These are phyloP conservation scores for Musa troglodytarum DNA, from an alignment of 176 grass and related monocot genomes.

Conservation along the genomic window DNA sequence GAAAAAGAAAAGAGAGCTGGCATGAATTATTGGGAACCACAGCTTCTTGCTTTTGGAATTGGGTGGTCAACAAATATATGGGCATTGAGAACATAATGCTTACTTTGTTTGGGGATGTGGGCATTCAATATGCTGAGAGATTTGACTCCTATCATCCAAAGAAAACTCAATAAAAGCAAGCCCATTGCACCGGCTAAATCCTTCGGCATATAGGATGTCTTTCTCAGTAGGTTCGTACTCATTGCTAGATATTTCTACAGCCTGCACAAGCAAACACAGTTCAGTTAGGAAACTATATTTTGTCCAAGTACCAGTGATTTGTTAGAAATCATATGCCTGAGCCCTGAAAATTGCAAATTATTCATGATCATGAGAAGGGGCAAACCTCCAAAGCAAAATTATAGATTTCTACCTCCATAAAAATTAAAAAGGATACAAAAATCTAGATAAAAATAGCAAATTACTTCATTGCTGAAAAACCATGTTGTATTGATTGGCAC, in stretches of 20 bases:
- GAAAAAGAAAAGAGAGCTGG: no score
- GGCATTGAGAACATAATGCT: not conserved
- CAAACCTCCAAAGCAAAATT: not conserved
- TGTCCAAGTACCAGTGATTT: not conserved
- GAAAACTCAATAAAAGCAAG: constrained; percentile 23
- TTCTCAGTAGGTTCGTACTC: constrained; percentile 28
- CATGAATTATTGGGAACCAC: no score
- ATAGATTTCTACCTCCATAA: not conserved
- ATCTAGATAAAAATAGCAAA: not conserved
- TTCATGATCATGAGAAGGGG: not conserved
- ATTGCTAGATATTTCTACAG: constrained; percentile 31
- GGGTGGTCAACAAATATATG: not conserved
- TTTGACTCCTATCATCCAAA: constrained; percentile 14
- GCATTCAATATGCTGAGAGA: constrained; percentile 11
- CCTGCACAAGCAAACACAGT: constrained; percentile 10
- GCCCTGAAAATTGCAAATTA: not conserved
- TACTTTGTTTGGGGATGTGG: constrained; percentile 19
- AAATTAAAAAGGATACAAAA: not conserved
- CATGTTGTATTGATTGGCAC: no score
- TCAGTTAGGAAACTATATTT: not conserved
- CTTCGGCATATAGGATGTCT: constrained; percentile 25
- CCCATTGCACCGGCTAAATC: constrained; percentile 21
- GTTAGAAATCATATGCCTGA: not conserved
- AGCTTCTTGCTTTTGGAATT: not conserved
- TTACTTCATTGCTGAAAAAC: not conserved